Base-by-base conservation (phyloP, 805 yeast genomes). In the Kodamaea hsintzibuensis region DNA sequence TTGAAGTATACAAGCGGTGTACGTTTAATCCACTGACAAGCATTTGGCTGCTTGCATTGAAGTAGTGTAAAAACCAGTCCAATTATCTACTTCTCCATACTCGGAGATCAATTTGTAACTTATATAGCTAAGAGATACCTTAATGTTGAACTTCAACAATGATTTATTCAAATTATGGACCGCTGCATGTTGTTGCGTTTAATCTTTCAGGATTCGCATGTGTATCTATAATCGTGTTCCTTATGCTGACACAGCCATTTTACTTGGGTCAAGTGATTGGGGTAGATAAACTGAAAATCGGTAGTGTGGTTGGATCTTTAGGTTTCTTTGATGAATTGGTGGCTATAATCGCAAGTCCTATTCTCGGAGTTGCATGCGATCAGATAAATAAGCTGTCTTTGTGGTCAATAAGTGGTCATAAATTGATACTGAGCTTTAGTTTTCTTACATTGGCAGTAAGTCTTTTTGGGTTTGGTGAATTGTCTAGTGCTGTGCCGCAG, bases 331-430 rank as follows among this genome's bases (percentile, higher is more conserved):
- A 86, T 63, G 91, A 87, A 63, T 54, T 85, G 8, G 68, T 82
- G 0, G 74, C 83, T 4, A 78, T 86, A 49, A 47, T 75, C 0
- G 59, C 77, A 14, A 79, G 88, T 10, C 91, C 92, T 0, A 66
- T 85, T 18, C 69, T 85, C 57, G 93, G 92, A 2, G 80, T 86
- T 0, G 61, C 83, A 25, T 77, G 83, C 58, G 92, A 87, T 62
- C 78, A 79, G 58, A 67, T 85, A 49, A 66, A 67, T 30, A 60
- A 54, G 5, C 33, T 50, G 43, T 56, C 58, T 52, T 42, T 37
- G 2, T n/a, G 46, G 25, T 47, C 47, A 3, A 52, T 69, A 8
- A 63, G 71, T 38, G 91, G 91, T 3, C 73, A 90, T 1, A 77
- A 85, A 53, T 68, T 81, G 19, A 75, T 85, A 25, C 79, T 79